Evolutionary conservation across 257 asterid genomes (phyloP).

Genomic region (Linaria vulgaris): DNA sequence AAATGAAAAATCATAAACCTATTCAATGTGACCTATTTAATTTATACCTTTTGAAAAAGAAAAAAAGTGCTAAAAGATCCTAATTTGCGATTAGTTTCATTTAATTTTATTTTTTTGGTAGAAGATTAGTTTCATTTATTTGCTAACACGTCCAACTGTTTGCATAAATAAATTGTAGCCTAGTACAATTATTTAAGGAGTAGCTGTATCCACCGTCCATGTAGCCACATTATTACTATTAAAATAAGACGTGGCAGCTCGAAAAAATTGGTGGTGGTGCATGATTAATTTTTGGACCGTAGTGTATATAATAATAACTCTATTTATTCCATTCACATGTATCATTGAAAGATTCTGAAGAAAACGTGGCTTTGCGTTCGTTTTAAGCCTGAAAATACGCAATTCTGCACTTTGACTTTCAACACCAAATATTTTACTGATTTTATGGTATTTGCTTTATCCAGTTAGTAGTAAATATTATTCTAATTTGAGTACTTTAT

Average conservation of each 20-base stretch:
- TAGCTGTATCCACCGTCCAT: conserved; percentile 1
- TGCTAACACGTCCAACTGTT: no score
- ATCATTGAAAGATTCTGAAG: conserved; percentile 24
- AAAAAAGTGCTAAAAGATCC: no score
- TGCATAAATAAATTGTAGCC: background rate
- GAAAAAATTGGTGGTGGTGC: conserved; percentile 30
- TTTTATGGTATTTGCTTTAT: conserved; percentile 11
- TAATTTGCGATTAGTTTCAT: background rate
- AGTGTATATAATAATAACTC: conserved; percentile 26
- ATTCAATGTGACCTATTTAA: no score
- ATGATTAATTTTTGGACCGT: conserved; percentile 33
- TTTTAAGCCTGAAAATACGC: conserved; percentile 31
- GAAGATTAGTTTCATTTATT: no score
- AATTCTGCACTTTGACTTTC: conserved; percentile 40
- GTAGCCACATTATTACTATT: conserved; percentile 18
- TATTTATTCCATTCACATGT: conserved; percentile 33
- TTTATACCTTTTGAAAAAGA: no score
- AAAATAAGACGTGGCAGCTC: conserved; percentile 34
- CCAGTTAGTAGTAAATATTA: background rate
- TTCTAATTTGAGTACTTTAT: background rate
- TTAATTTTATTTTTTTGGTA: no score
- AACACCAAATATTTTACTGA: conserved; percentile 13
- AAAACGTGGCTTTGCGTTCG: conserved; percentile 43
- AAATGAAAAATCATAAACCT: no score
- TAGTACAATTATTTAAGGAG: conserved; percentile 3